Evolutionary conservation across 2,329 filamentous ascomycete species (phyloP).

Genomic region (Ceratocystis variospora): DNA sequence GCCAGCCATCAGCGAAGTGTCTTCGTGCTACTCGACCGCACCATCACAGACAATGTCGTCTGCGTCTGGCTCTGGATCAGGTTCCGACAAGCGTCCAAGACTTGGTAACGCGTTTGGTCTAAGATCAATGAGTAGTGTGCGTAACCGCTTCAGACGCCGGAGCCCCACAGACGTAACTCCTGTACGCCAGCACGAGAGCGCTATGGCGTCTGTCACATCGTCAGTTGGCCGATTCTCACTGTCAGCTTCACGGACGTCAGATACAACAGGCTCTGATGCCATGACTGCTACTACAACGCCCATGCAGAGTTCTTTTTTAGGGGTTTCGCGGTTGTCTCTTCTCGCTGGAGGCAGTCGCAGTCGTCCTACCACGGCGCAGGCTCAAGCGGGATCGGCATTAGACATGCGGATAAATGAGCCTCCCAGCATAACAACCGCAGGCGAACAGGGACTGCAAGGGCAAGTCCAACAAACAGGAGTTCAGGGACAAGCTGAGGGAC

Average conservation of each 20-base stretch:
- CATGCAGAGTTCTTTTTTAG: slow-evolving; percentile 18
- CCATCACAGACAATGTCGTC: slow-evolving; percentile 5
- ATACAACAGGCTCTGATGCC: neutral
- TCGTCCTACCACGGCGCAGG: slow-evolving; percentile 6
- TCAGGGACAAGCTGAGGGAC: too few species aligned
- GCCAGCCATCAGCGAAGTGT: slow-evolving; percentile 9
- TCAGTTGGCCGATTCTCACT: slow-evolving; percentile 16
- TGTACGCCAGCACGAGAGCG: slow-evolving; percentile 9
- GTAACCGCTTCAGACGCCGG: slow-evolving; percentile 16
- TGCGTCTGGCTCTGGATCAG: neutral
- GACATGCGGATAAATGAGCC: slow-evolving; percentile 2
- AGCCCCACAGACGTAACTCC: slow-evolving; percentile 11
- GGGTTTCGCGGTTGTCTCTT: slow-evolving; percentile 17
- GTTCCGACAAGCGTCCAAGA: slow-evolving; percentile 1
- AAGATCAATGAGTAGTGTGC: slow-evolving; percentile 10
- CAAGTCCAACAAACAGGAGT: neutral
- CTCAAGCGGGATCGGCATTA: neutral
- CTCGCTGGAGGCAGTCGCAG: slow-evolving; percentile 15
- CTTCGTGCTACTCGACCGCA: slow-evolving; percentile 12
- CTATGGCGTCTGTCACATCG: slow-evolving; percentile 10
- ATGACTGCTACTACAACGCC: neutral
- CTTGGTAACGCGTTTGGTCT: slow-evolving; percentile 11
- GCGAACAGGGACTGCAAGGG: neutral
- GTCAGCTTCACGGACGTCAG: neutral
- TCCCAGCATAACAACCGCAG: neutral